Base-by-base conservation (phyloP, 2,329 filamentous ascomycete species). In the Aurifilum marmelostoma region DNA sequence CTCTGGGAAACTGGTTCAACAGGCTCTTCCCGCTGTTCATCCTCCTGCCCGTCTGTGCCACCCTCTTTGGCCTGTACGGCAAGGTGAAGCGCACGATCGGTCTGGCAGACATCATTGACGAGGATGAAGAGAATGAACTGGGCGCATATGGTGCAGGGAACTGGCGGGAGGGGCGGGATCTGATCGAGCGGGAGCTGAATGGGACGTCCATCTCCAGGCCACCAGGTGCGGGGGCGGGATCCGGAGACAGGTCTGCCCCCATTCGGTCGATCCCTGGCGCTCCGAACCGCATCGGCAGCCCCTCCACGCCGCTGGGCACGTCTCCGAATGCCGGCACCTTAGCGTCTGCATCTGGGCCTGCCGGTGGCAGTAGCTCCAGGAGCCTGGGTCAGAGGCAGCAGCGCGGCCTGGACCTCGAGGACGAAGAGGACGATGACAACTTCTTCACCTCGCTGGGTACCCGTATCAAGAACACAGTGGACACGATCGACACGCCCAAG, bases 381-480 rank as follows among this genome's bases (percentile, higher is more conserved):
- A 71, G 77, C 61, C 73, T 75, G 54, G 76, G 77, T 65, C 72
- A 77, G 74, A 68, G 76, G 73, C 67, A 75, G 79, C 56, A 62
- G 14, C 59, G 59, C 59, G 59, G 37, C n/a, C 59, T 56, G 75
- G 43, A 61, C 78, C 37, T 27, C 21, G 61, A 63, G 16, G 41
- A 73, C 79, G 50, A 87, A 0, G 85, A 86, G 9, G 86, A 87
- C n/a, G 90, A 92, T 18, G 92, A 93, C 67, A 93, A 90, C 73
- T 93, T 97, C 78, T 94, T 98, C 76, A 87, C 92, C 73, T 90
- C 91, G 43, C 89, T 98, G 71, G 89, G 92, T 0, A 92, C 97
- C 76, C 87, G 95, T 47, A 90, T 99, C 74, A 92, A 90, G 79
- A 99, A 99, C 76, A 98, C 96, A 0, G 88, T 98, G 65, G 95